These are phyloP conservation scores for Aciculosporium take DNA, from an alignment of 2,329 filamentous ascomycete genomes.

Conservation along the genomic window DNA sequence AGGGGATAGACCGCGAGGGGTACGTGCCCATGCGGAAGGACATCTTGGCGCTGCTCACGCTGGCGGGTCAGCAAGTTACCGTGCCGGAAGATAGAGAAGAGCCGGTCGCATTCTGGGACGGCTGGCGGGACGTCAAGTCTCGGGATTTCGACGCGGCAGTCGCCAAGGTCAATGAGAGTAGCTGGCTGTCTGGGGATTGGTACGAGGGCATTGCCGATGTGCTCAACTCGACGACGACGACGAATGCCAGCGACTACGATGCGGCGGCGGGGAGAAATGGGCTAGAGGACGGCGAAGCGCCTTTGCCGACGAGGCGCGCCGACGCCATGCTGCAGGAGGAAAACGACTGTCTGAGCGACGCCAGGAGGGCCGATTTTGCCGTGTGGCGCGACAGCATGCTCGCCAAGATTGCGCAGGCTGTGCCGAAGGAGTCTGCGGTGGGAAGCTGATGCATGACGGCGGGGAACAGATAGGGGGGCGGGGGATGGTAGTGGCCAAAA, in stretches of 20 bases:
- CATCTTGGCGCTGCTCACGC: slow-evolving; percentile 28
- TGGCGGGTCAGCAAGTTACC: slow-evolving; percentile 26
- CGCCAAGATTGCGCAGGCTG: slow-evolving; percentile 35
- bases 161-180: slow-evolving; percentile 37
- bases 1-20: slow-evolving; percentile 25
- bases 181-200: slow-evolving; percentile 51
- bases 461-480: background rate
- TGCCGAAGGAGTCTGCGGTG: slow-evolving; percentile 16
- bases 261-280: too few species aligned
- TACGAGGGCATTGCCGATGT: slow-evolving; percentile 45
- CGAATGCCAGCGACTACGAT: slow-evolving; percentile 22
- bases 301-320: slow-evolving; percentile 31
- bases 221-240: slow-evolving; percentile 19
- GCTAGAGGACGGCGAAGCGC: slow-evolving; percentile 14
- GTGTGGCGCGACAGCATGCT: slow-evolving; percentile 51
- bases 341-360: slow-evolving; percentile 56
- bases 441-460: slow-evolving; percentile 20
- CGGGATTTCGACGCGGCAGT: slow-evolving; percentile 50
- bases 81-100: slow-evolving; percentile 26
- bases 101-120: slow-evolving; percentile 34
- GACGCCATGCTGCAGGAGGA: slow-evolving; percentile 65
- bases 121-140: slow-evolving; percentile 33
- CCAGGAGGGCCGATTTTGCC: slow-evolving; percentile 44
- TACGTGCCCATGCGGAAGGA: slow-evolving; percentile 32
- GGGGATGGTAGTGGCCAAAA: too few species aligned